Conservation (phyloP, 768 basidiomycete species). For the Boletus edulis region DNA sequence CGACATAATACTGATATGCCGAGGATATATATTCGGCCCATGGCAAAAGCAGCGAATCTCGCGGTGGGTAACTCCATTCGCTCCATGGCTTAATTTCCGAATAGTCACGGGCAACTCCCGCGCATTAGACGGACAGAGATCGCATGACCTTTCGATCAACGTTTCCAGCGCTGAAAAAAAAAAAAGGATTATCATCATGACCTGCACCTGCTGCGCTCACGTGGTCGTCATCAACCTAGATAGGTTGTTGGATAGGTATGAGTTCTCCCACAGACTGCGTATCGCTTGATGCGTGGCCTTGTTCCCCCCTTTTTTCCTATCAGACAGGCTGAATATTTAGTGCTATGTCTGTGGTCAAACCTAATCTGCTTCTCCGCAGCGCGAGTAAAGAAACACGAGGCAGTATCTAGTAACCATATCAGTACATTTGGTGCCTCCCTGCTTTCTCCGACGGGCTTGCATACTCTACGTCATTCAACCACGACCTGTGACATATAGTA, state of each 20-base stretch:
- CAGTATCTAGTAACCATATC: not conserved
- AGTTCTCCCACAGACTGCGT: not conserved
- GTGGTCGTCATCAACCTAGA: not conserved
- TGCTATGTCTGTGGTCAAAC: not conserved
- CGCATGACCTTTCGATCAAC: no score
- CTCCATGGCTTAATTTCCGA: no score
- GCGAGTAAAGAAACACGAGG: constrained; percentile 12
- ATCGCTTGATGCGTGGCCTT: not conserved
- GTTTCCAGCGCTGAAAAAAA: no score
- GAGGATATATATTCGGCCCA: not conserved
- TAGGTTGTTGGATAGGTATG: not conserved
- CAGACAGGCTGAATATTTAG: not conserved
- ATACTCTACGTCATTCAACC: constrained; percentile 6
- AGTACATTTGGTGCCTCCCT: not conserved
- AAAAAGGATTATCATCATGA: no score
- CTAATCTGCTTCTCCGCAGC: constrained; percentile 6
- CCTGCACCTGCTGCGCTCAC: not conserved
- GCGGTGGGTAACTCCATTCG: no score
- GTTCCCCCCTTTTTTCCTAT: not conserved
- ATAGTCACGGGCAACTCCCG: no score
- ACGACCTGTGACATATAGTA: constrained; percentile 14
- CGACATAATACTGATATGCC: not conserved
- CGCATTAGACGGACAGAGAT: no score
- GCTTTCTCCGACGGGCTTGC: not conserved
- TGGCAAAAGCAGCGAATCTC: no score